These are phyloP conservation scores for Wickerhamiella sergipiensis DNA, from an alignment of 805 yeast species.

Conservation along the genomic window DNA sequence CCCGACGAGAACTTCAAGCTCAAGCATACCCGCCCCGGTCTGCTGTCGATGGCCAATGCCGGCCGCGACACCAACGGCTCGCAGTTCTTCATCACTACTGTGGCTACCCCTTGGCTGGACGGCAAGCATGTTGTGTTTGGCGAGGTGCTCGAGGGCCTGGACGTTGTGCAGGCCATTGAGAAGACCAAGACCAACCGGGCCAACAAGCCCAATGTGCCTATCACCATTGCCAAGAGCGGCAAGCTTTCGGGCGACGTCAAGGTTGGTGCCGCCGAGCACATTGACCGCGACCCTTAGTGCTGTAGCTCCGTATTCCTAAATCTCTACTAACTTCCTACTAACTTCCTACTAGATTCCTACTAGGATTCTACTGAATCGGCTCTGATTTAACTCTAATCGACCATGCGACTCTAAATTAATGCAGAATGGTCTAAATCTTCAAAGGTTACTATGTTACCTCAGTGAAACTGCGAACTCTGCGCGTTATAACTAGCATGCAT, in stretches of 20 bases:
- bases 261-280: slow-evolving; percentile 14
- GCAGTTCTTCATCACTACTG: slow-evolving; percentile 91
- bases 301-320: no score
- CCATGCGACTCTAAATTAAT: no score
- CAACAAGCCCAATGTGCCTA: slow-evolving; percentile 56
- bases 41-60: slow-evolving; percentile 66
- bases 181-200: slow-evolving; percentile 51
- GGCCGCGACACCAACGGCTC: slow-evolving; percentile 70
- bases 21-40: slow-evolving; percentile 46
- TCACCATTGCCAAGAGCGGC: slow-evolving; percentile 60
- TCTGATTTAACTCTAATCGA: no score
- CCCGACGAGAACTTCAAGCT: slow-evolving; percentile 63
- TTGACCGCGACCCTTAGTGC: slow-evolving; percentile 3
- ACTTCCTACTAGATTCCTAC: no score
- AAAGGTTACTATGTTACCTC: no score
- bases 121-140: slow-evolving; percentile 96
- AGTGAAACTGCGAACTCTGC: no score
- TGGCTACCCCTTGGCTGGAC: slow-evolving; percentile 80
- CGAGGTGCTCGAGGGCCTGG: slow-evolving; percentile 72
- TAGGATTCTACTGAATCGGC: no score
- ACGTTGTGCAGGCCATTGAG: slow-evolving; percentile 66
- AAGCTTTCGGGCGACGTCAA: slow-evolving; percentile 27
- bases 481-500: no score
- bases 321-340: no score
- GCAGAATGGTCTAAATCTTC: no score